These are phyloP conservation scores for Nicotiana knightiana DNA, from an alignment of 257 asterid genomes.

Conservation along the genomic window DNA sequence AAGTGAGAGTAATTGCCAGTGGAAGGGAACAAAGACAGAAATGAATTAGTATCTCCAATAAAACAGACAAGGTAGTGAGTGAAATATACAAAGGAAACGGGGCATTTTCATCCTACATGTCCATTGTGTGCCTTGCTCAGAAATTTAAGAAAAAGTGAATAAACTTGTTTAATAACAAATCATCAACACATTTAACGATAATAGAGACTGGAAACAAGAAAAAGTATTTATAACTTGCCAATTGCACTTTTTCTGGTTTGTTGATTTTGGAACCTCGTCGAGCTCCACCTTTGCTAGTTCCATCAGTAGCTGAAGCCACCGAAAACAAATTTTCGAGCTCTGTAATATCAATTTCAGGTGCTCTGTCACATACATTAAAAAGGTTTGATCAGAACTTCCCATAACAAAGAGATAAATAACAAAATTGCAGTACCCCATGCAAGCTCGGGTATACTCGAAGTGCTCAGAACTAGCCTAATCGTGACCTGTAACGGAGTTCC, in stretches of 20 bases:
- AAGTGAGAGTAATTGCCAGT: not conserved
- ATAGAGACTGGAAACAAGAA: conserved; percentile 12
- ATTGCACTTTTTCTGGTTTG: conserved; percentile 95
- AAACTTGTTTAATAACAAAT: not conserved
- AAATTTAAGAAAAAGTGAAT: not conserved
- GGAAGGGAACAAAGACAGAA: not conserved
- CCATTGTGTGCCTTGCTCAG: not conserved
- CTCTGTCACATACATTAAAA: conserved; percentile 36
- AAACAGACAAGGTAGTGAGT: not conserved
- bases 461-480: not conserved
- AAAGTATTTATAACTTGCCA: conserved; percentile 50
- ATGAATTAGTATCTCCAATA: not conserved
- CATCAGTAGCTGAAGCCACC: conserved; percentile 85
- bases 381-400: conserved; percentile 25
- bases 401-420: not conserved
- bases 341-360: conserved; percentile 92
- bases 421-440: not conserved
- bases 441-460: not conserved
- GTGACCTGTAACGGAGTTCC: too few relatives aligned
- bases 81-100: not conserved
- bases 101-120: not conserved
- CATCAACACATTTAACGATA: not conserved
- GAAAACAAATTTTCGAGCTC: conserved; percentile 99
- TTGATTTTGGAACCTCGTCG: conserved; percentile 73
- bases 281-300: conserved; percentile 59